Evolutionary conservation across 108 stramenopile genomes (phyloP), one percentile per base, ranked within the genome.

Genomic region (Bacterosira constricta): DNA sequence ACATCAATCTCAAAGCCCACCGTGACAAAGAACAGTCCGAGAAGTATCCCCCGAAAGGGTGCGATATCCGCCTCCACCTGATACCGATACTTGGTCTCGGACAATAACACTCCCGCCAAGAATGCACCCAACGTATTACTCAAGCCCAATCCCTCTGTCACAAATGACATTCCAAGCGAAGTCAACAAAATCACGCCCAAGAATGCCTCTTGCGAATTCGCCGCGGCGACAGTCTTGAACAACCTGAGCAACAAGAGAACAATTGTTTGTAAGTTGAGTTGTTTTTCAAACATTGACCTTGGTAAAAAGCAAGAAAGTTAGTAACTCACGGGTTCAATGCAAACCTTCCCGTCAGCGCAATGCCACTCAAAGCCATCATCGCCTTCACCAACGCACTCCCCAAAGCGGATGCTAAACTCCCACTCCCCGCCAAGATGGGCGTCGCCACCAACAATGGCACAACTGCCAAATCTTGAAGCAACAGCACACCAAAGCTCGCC

Each of bases 121-220:
- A 98, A 97, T 12, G 97, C 97, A 15, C 97, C 97, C n/a, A 98
- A 86, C 6, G 97, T 97, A 54, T 96, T 95, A 57, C 92, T 92
- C 49, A 98, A 75, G 20, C 97, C 97, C 69, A 97, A 77, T 10
- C 96, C 97, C 69, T 98, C 94, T 17, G 96, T 98, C 75, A 97
- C 75, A 57, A 94, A 95, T 4, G 91, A 91, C 95, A 98, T 97
- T 57, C 91, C 82, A 23, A 98, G 72, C 13, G 96, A 96, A 26
- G 96, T 98, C 27, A 94, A 65, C 15, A 98, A 81, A 66, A 96
- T 92, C 36, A 96, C 80, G 15, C 96, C 95, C 51, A 98, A 66
- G 73, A 98, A 97, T 17, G 97, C 96, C 75, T 98, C 97, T 70
- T 98, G 96, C 18, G 86, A 90, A 65, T 86, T 77, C 21, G 90